phyloP scores from a whole-genome alignment of 2,329 filamentous ascomycete genomes.

The Neonectria sp. region DNA sequence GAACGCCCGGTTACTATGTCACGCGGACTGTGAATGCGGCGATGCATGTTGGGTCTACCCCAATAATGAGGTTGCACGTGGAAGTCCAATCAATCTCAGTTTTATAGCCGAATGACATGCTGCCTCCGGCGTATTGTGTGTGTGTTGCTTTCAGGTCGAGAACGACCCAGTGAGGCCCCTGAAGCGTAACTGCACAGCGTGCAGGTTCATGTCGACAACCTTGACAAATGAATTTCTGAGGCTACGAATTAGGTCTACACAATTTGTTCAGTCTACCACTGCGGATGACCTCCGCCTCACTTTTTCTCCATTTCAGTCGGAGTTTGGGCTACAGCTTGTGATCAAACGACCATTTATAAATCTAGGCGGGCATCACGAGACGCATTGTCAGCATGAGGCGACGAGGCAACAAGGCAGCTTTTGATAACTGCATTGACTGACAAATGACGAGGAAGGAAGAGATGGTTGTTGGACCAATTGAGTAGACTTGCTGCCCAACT shows the following conservation, averaged over 20 bases:
- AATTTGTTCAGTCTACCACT: not conserved
- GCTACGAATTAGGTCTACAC: not conserved
- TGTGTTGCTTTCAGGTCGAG: not conserved
- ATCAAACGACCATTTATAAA: not conserved
- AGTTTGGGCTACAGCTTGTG: not conserved
- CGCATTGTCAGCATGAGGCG: not conserved
- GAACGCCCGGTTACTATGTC: not conserved
- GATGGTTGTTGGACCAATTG: too few relatives aligned
- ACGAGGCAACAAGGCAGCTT: not conserved
- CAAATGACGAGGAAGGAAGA: not conserved
- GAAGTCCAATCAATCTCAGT: not conserved
- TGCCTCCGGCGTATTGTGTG: not conserved
- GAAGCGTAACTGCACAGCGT: not conserved
- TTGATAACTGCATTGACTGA: not conserved
- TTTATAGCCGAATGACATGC: not conserved
- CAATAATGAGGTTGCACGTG: not conserved
- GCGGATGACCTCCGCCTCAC: not conserved
- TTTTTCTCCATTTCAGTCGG: not conserved
- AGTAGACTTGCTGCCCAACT: not conserved
- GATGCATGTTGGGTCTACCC: not conserved
- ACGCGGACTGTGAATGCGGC: not conserved
- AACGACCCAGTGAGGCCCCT: not conserved
- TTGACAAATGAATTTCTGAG: not conserved
- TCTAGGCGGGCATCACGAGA: not conserved
- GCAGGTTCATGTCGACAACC: not conserved